Percentiles rank a stretch among this genome's conserved stretches.
phyloP scores from a whole-genome alignment of 176 grass and related monocot genomes.

The Triticum dicoccoides region DNA sequence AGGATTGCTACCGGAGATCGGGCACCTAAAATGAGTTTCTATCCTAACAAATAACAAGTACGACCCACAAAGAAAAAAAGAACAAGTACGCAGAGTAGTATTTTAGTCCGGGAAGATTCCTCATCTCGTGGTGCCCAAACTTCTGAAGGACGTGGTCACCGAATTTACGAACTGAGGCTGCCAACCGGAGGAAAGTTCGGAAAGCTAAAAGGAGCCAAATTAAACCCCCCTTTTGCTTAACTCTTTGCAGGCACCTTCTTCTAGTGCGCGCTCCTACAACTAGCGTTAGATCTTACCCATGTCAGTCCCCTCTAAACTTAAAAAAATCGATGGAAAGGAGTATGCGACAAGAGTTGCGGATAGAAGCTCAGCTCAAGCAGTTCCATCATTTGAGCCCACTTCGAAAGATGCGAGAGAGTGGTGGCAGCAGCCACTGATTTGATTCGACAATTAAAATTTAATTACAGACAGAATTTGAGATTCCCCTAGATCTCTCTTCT shows the following conservation, averaged over 20 bases:
- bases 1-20: too few relatives aligned
- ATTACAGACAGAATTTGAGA: neutral
- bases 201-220: neutral
- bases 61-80: too few relatives aligned
- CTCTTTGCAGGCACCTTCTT: neutral
- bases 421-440: neutral
- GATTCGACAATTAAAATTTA: neutral
- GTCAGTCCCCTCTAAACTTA: neutral
- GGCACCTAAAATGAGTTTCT: too few relatives aligned
- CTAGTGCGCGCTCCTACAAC: neutral
- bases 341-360: neutral
- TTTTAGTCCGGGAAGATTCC: neutral
- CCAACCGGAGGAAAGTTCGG: constrained; percentile 3
- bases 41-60: too few relatives aligned
- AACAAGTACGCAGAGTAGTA: neutral
- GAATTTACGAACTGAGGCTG: neutral
- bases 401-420: neutral
- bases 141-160: neutral
- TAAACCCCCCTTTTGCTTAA: neutral
- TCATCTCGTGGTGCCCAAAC: neutral
- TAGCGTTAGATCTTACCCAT: neutral
- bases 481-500: neutral
- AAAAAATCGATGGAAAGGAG: neutral
- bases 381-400: neutral
- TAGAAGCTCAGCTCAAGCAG: neutral